Conservation (phyloP, 2,329 filamentous ascomycete genomes). For the Aquanectria penicillioides region DNA sequence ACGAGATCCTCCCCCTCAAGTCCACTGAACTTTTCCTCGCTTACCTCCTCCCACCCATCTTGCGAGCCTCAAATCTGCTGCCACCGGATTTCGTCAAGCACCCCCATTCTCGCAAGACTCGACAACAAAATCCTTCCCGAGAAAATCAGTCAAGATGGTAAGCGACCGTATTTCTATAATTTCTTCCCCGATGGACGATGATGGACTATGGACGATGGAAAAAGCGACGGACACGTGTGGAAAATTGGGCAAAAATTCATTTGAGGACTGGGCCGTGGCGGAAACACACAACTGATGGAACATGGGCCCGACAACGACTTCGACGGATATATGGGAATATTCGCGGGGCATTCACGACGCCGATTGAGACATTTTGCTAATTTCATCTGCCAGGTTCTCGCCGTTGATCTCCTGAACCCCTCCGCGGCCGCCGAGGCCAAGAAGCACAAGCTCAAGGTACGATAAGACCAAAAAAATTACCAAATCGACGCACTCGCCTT, state of each 20-base stretch:
- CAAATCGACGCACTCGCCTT: slow-evolving; percentile 26
- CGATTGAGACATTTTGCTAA: slow-evolving; percentile 56
- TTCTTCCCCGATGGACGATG: slow-evolving; percentile 31
- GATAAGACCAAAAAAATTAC: too few species aligned
- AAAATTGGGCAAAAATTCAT: slow-evolving; percentile 33
- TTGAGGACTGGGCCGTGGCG: slow-evolving; percentile 21
- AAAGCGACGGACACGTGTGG: slow-evolving; percentile 28
- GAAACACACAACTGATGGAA: slow-evolving; percentile 33
- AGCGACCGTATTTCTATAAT: slow-evolving; percentile 51
- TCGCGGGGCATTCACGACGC: slow-evolving; percentile 23
- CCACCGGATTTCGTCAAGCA: slow-evolving; percentile 64
- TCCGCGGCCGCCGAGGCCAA: slow-evolving; percentile 96
- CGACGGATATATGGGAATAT: slow-evolving; percentile 25
- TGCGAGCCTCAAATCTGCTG: slow-evolving; percentile 66
- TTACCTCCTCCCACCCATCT: slow-evolving; percentile 58
- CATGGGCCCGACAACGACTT: slow-evolving; percentile 18
- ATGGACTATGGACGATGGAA: slow-evolving; percentile 32
- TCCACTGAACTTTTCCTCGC: slow-evolving; percentile 61
- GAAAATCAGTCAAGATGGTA: slow-evolving; percentile 76
- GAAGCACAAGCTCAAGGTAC: slow-evolving; percentile 99
- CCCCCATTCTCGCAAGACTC: slow-evolving; percentile 58
- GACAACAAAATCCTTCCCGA: slow-evolving; percentile 52
- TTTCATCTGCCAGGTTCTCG: slow-evolving; percentile 83
- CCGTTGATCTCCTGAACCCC: slow-evolving; percentile 99
- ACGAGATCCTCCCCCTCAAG: slow-evolving; percentile 46